These are phyloP conservation scores for Leccinum longicurvipes DNA, from an alignment of 768 basidiomycete species.

Conservation along the genomic window DNA sequence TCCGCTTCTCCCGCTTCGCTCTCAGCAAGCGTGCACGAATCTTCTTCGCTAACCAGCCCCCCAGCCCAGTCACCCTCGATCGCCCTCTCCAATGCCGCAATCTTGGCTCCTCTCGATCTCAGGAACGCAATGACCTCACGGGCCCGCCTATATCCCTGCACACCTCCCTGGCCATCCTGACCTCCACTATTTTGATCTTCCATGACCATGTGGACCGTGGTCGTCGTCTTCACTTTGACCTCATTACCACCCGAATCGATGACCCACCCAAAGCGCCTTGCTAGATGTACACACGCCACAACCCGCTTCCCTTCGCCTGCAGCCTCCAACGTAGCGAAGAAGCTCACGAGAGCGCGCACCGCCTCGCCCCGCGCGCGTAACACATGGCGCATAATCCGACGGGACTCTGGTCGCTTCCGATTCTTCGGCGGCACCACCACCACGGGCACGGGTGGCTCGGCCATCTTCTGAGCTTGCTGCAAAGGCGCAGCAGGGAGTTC, in stretches of 20 bases:
- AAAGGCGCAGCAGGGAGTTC: conserved; percentile 10
- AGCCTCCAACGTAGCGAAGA: conserved; percentile 63
- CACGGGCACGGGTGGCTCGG: conserved; percentile 36
- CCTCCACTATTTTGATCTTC: background rate
- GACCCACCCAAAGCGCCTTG: conserved; percentile 39
- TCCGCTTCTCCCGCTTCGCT: conserved; percentile 22
- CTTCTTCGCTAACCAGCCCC: conserved; percentile 56
- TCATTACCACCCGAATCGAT: conserved; percentile 25
- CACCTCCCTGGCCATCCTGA: conserved; percentile 8
- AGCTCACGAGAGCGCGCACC: conserved; percentile 65
- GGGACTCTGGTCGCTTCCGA: conserved; percentile 60
- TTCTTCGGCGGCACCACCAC: conserved; percentile 13
- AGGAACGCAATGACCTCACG: conserved; percentile 73
- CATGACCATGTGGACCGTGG: conserved; percentile 22
- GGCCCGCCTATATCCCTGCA: conserved; percentile 58
- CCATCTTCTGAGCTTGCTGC: background rate
- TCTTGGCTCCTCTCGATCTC: conserved; percentile 66
- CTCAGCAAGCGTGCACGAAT: conserved; percentile 15
- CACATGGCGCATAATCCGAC: conserved; percentile 85
- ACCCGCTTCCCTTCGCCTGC: conserved; percentile 45
- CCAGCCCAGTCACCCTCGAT: conserved; percentile 67
- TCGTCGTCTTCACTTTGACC: conserved; percentile 14
- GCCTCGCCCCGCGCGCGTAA: conserved; percentile 84
- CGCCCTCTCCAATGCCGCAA: conserved; percentile 46
- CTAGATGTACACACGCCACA: conserved; percentile 49